Evolutionary conservation across 257 asterid species (phyloP), one percentile per base, ranked within the genome.

Genomic region (Sherardia arvensis): DNA sequence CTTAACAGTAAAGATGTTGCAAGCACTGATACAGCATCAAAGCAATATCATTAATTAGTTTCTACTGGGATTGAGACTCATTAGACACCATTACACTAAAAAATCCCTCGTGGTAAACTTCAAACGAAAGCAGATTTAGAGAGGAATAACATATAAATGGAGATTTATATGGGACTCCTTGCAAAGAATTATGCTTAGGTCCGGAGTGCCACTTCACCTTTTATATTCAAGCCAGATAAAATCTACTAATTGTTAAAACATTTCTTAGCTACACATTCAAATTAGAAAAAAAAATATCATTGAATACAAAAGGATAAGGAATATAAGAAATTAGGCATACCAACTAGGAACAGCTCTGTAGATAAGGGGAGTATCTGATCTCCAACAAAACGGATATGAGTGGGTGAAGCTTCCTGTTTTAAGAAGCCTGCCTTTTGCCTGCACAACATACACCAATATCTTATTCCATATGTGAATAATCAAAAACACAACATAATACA

Each of bases 301-400:
- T 30, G 20, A 29, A 15, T 11, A 18, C 62, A 23, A 62, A 57
- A 40, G 17, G 20, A 63, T 66, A 18, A 20, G 28, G 57, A 38
- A 7, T 14, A 25, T 17, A 4, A 47, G 33, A 43, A 25, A 60
- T 32, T 22, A 25, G 28, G 15, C 21, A 57, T 79, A 79, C 99
- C 99, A 93, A 81, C 97, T 90, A 43, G 97, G 99, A 25, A 93
- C 97, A 27, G 99, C 97, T 73, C 96, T 83, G 74, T 93, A 90
- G 66, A 93, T 93, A 59, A 93, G 94, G 60, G 99, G 99, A 22
- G 97, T 93, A 51, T 93, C 96, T 32, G 99, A 93, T 77, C 99
- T 84, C 90, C 94, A 93, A 68, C 99, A 93, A 65, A 85, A 93
- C 6, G 99, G 97, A 67, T 90, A 93, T 47, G 77, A 81, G 69